Base-by-base conservation (phyloP, 2,329 filamentous ascomycete species). In the Pyrenophora teres region DNA sequence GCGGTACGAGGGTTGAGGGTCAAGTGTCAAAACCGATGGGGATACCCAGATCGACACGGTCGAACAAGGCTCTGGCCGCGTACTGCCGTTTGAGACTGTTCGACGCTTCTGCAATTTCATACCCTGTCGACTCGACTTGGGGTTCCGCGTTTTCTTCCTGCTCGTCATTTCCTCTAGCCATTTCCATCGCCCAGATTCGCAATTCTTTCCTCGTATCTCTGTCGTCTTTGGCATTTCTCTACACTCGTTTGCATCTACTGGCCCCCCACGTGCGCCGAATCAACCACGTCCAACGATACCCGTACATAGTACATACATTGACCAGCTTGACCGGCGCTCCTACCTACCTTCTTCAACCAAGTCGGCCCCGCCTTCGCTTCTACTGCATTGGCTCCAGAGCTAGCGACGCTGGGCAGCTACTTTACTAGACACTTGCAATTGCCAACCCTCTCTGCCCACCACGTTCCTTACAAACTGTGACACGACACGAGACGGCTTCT, bases 11-110 rank as follows among this genome's bases (percentile, higher is more conserved):
- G 38, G 9, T 21, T 40, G 49, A 40, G 35, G 50, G 35, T 31
- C 13, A 27, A 39, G 50, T 50, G 46, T 40, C 50, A 44, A 53
- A 50, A 50, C 50, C 46, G 36, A 54, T 47, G 48, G 48, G 31
- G 36, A 42, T 15, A 15, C 35, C 48, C 23, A 42, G 47, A 47
- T 54, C 42, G 23, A 25, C 23, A 25, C 6, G 6, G 23, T 25
- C 8, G 3, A 39, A 47, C 42, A 33, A 51, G 27, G 38, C 48
- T 39, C 31, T 52, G 42, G 52, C 47, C 42, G 42, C 40, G 42
- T 42, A 43, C 38, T 46, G 53, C 27, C 37, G 46, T 50, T 46
- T 49, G 42, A 46, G 50, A 33, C 32, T 54, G 45, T 43, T 40
- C 30, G 51, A 16, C 41, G 39, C 47, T 50, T 42, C 35, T 51